Percentiles rank a stretch among this genome's conserved stretches.
These are phyloP conservation scores for Spencermartinsiella ligniputridi DNA, from an alignment of 1,139 yeast species.

Conservation along the genomic window DNA sequence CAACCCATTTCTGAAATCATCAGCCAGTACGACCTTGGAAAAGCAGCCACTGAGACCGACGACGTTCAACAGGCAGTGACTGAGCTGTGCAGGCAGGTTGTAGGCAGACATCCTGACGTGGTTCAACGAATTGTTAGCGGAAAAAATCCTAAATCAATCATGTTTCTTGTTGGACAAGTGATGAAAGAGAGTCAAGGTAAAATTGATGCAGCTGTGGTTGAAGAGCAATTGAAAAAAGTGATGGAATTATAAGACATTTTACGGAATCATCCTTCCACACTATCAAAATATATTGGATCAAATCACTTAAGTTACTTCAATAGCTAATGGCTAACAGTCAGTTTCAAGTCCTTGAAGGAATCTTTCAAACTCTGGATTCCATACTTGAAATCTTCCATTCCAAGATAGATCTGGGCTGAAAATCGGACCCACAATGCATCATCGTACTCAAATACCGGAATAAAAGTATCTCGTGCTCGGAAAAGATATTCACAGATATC, in stretches of 20 bases:
- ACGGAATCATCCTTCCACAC: too few relatives aligned
- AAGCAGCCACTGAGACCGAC: slow-evolving; percentile 30
- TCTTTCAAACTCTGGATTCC: slow-evolving; percentile 38
- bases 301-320: too few relatives aligned
- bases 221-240: slow-evolving; percentile 3
- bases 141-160: slow-evolving; percentile 57
- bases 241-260: background rate
- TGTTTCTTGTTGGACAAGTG: slow-evolving; percentile 77
- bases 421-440: slow-evolving; percentile 47
- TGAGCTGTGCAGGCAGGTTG: slow-evolving; percentile 49
- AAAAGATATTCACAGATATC: slow-evolving; percentile 22
- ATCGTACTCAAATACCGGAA: slow-evolving; percentile 44
- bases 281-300: too few relatives aligned
- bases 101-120: slow-evolving; percentile 50
- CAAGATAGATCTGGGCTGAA: slow-evolving; percentile 59
- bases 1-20: slow-evolving; percentile 42
- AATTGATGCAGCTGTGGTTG: slow-evolving; percentile 24
- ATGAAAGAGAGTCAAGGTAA: slow-evolving; percentile 72
- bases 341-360: slow-evolving; percentile 15
- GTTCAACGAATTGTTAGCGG: slow-evolving; percentile 55
- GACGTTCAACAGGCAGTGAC: slow-evolving; percentile 44
- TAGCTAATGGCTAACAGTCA: background rate
- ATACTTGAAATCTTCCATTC: slow-evolving; percentile 47
- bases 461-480: slow-evolving; percentile 40
- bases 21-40: slow-evolving; percentile 49